Base-by-base conservation (phyloP, 192 early-diverging fungal genomes). In the Funneliformis geosporum region DNA sequence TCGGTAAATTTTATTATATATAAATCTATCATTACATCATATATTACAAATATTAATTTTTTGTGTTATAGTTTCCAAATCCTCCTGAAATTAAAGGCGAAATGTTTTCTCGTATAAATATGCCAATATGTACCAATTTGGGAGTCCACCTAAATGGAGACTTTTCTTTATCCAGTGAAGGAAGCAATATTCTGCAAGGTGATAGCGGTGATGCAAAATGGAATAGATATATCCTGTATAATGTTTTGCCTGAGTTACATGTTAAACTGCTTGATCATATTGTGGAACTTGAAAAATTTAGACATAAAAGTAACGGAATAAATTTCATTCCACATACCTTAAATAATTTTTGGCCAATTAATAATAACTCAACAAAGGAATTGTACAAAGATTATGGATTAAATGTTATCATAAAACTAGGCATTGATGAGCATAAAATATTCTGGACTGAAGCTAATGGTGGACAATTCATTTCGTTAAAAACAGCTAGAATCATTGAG, bases 81-180 rank as follows among this genome's bases (percentile, higher is more conserved):
- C 21, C 21, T n/a, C 72, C 46, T 21, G 28, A 55, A 21, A 4
- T 59, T 21, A 40, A 25, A 28, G 85, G 85, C 23, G 60, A 65
- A 21, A 9, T 85, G 5, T 85, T 83, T 28, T 71, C 80, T 4
- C 83, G 70, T 46, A n/a, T n/a, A n/a, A n/a, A n/a, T 66, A 85
- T 1, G 79, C 85, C 84, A 14, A 81, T 86, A 11, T 4, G 2
- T 6, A 83, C 82, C 2, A 60, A 43, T 14, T 12, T 85, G 6
- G 55, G 59, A 8, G 84, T 86, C 14, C 82, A 85, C 16, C 33
- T 85, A 25, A 85, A 86, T 72, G 84, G 84, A 2, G 68, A 14
- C 1, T 86, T 85, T 75, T 85, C 67, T 4, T 21, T 85, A 42
- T 78, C 77, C 2, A 83, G 78, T 4, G 79, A 79, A 46, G 73